A percentile compares a stretch with the other conserved stretches of the same genome.
Conservation (phyloP, 2,329 filamentous ascomycete genomes). For the Neopestalotiopsis sp. region DNA sequence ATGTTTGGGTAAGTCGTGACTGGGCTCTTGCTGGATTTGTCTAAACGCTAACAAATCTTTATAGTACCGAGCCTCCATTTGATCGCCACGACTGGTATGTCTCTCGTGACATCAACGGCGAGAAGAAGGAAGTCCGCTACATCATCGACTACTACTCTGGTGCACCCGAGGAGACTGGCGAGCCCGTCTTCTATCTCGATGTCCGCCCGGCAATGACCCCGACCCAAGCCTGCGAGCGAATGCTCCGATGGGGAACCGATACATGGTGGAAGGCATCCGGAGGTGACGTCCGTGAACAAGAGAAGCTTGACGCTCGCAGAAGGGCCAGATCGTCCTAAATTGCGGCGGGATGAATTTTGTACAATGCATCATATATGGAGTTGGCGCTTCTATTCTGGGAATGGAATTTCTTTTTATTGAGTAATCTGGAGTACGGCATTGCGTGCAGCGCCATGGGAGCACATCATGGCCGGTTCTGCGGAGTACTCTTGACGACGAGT, state of each 20-base stretch:
- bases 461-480: background rate
- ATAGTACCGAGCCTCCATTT: constrained; percentile 82
- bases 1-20: constrained; percentile 70
- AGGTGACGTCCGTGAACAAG: constrained; percentile 62
- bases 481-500: constrained; percentile 8
- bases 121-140: constrained; percentile 82
- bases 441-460: background rate
- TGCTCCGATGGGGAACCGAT: constrained; percentile 87
- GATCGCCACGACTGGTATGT: constrained; percentile 99
- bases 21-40: background rate
- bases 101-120: constrained; percentile 70
- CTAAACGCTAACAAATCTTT: constrained; percentile 24
- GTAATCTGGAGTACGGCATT: background rate
- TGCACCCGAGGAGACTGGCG: constrained; percentile 79
- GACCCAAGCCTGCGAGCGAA: constrained; percentile 77
- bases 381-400: constrained; percentile 14
- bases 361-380: constrained; percentile 15
- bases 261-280: constrained; percentile 92
- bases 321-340: background rate
- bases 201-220: constrained; percentile 89
- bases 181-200: constrained; percentile 95
- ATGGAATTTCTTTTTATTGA: background rate
- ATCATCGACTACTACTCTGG: constrained; percentile 97
- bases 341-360: background rate
- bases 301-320: constrained; percentile 23